phyloP scores from a whole-genome alignment of 73 alveolate species.

The Paramecium pentaurelia region DNA sequence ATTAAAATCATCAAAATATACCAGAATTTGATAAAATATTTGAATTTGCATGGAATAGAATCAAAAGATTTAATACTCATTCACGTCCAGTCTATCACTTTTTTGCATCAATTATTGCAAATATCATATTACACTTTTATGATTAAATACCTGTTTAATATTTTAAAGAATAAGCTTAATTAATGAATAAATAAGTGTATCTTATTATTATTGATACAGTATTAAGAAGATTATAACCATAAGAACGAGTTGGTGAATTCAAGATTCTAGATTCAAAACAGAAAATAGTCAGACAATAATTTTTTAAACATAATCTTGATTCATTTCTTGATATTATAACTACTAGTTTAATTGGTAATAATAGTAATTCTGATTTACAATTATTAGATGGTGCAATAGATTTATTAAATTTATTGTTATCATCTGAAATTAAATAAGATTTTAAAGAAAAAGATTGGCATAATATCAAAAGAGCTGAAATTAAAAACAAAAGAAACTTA shows the following conservation, averaged over 20 bases:
- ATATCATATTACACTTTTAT: not conserved
- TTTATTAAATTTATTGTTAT: not conserved
- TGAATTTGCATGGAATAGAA: conserved; percentile 22
- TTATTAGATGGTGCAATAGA: not conserved
- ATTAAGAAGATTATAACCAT: not conserved
- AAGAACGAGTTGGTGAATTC: not conserved
- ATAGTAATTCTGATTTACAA: not conserved
- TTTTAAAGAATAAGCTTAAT: not conserved
- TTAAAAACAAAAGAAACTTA: not conserved
- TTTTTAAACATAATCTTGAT: not conserved
- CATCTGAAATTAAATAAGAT: not conserved
- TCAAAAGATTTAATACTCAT: not conserved
- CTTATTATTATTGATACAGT: not conserved
- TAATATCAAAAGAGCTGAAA: not conserved
- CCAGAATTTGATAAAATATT: not conserved
- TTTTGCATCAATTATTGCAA: not conserved
- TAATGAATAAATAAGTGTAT: not conserved
- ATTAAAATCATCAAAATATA: not conserved
- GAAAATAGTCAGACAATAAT: not conserved
- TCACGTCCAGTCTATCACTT: not conserved
- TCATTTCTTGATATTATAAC: not conserved
- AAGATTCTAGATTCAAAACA: not conserved
- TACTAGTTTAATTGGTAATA: not conserved
- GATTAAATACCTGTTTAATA: not conserved
- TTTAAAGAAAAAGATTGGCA: not conserved